phyloP scores from a whole-genome alignment of 495 filamentous ascomycete genomes.

The Tuber calosporum region DNA sequence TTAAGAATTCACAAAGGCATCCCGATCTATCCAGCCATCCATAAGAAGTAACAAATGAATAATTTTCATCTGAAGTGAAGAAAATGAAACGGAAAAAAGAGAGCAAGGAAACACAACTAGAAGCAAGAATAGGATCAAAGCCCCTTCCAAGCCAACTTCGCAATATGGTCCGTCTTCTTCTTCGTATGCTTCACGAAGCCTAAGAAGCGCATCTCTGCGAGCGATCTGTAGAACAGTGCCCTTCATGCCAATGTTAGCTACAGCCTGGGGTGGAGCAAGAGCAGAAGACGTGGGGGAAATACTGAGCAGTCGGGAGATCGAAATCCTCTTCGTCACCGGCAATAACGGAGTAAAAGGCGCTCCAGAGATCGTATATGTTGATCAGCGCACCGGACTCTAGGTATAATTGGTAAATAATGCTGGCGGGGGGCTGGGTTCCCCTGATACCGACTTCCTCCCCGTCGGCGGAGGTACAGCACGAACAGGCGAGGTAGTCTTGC shows the following conservation, averaged over 20 bases:
- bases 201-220: constrained; percentile 77
- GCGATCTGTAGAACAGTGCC: constrained; percentile 67
- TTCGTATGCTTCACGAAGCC: constrained; percentile 82
- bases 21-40: not conserved
- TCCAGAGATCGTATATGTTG: constrained; percentile 84
- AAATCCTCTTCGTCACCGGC: constrained; percentile 55
- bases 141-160: constrained; percentile 69
- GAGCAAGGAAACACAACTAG: not conserved
- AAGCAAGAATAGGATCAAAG: constrained; percentile 42
- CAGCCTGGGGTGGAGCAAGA: not conserved
- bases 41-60: not conserved
- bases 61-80: not conserved
- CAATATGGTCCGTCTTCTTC: constrained; percentile 85
- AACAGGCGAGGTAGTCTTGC: constrained; percentile 76
- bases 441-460: constrained; percentile 43
- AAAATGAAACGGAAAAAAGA: not conserved
- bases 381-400: constrained; percentile 80
- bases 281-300: constrained; percentile 3
- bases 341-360: constrained; percentile 71
- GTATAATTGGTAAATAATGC: constrained; percentile 85
- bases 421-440: constrained; percentile 64
- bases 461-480: constrained; percentile 53
- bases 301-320: constrained; percentile 42
- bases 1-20: not conserved
- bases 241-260: constrained; percentile 49